Evolutionary conservation across 2,329 filamentous ascomycete species (phyloP).

Genomic region (Stemphylium beticola): DNA sequence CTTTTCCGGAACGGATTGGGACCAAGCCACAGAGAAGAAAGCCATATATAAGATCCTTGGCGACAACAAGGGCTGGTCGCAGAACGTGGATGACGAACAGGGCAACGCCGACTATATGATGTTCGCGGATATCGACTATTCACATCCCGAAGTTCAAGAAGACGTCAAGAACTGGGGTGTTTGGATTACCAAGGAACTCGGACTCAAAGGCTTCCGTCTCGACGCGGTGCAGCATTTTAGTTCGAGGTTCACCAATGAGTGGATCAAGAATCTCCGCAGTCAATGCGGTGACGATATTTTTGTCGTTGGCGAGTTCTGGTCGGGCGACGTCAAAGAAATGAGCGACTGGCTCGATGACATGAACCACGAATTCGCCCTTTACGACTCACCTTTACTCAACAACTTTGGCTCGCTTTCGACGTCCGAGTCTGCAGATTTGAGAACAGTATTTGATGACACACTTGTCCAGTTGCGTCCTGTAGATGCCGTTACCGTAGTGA

Average conservation of each 20-base stretch:
- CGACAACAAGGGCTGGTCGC: slow-evolving; percentile 68
- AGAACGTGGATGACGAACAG: slow-evolving; percentile 66
- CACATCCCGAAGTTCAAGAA: slow-evolving; percentile 61
- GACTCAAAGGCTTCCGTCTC: slow-evolving; percentile 70
- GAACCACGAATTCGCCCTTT: slow-evolving; percentile 62
- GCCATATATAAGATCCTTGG: slow-evolving; percentile 71
- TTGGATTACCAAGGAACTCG: slow-evolving; percentile 68
- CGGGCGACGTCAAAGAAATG: slow-evolving; percentile 62
- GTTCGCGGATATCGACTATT: slow-evolving; percentile 74
- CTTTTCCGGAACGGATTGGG: slow-evolving; percentile 72
- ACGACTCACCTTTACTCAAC: slow-evolving; percentile 72
- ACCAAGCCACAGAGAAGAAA: slow-evolving; percentile 62
- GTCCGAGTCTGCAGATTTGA: slow-evolving; percentile 63
- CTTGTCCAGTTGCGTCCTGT: slow-evolving; percentile 62
- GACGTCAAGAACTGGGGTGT: slow-evolving; percentile 70
- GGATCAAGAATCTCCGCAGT: slow-evolving; percentile 62
- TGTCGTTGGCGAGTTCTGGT: slow-evolving; percentile 74
- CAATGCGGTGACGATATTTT: slow-evolving; percentile 62
- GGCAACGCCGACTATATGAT: slow-evolving; percentile 75
- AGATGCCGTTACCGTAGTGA: slow-evolving; percentile 70
- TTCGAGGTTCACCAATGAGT: slow-evolving; percentile 69
- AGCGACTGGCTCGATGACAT: slow-evolving; percentile 64
- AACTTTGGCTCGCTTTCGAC: slow-evolving; percentile 69
- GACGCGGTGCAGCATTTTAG: slow-evolving; percentile 78
- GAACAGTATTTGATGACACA: slow-evolving; percentile 67